Base-by-base conservation (phyloP, 1,284 basidiomycete species). In the Cutaneotrichosporon mucoides region DNA sequence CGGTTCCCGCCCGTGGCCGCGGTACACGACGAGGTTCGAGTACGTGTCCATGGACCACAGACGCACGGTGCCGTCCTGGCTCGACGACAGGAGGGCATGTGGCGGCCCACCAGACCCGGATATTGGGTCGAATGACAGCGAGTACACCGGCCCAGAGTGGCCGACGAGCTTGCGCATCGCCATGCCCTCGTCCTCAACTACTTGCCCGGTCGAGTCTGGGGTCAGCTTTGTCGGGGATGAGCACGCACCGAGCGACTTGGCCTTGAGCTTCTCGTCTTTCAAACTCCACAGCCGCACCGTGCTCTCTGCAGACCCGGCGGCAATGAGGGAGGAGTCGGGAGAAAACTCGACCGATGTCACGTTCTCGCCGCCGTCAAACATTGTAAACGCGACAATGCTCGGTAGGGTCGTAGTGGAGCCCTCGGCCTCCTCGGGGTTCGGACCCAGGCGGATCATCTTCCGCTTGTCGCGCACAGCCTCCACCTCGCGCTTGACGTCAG, bases 31-130 rank as follows among this genome's bases (percentile, higher is more conserved):
- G 7, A 99, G 81, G 67, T 96, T 96, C 24, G 89, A 85, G 82
- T 92, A 88, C 1, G 95, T 97, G 68, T 99, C 93, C 75, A 98
- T 81, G 9, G 92, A 95, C 96, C 96, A 99, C 15, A 99, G 78
- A 12, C 96, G 86, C 35, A 88, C 82, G 0, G 94, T 96, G 1
- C 89, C 85, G 75, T 99, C 96, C 53, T 93, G 92, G n/a, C 92
- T 96, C 2, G 88, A 85, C 24, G 93, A 96, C 33, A 99, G 83
- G 5, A 99, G 84, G 71, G 92, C 88, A 71, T 85, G 86, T 0
- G 96, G 94, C 3, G 92, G 84, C 3, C 84, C 83, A 15, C 90
- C 87, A 12, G 93, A 91, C 4, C 96, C 95, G 59, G 86, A 85
- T 1, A 92, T 77, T 1, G 94, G 92, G 73, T 99, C 96, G 72